Conservation (phyloP, 148 eudicot genomes). For the Diospyros lotus region DNA sequence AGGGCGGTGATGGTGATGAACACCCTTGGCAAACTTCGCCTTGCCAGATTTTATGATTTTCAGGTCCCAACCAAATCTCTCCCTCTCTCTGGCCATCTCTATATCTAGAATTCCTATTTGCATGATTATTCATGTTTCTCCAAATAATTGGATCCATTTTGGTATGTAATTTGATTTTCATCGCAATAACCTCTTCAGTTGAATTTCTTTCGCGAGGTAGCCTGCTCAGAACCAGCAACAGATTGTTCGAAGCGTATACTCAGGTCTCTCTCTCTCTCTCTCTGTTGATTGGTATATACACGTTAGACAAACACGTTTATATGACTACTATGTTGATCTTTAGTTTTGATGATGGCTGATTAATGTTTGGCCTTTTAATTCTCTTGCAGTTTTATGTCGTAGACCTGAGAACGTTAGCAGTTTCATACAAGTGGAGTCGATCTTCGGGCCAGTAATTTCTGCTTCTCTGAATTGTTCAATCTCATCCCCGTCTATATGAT, state of each 20-base stretch:
- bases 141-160: not conserved
- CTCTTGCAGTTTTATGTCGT: conserved; percentile 46
- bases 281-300: not conserved
- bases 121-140: not conserved
- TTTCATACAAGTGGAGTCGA: conserved; percentile 47
- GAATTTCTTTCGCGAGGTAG: conserved; percentile 20
- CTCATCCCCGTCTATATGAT: not conserved
- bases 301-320: not conserved
- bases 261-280: conserved; percentile 23
- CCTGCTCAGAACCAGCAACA: conserved; percentile 65
- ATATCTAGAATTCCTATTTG: not conserved
- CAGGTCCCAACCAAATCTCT: conserved; percentile 1
- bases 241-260: conserved; percentile 50
- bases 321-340: no score
- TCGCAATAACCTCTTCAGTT: not conserved
- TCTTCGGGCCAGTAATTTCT: conserved; percentile 49
- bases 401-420: conserved; percentile 69
- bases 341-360: no score
- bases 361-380: not conserved
- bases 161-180: not conserved
- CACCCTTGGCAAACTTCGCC: conserved; percentile 42
- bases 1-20: conserved; percentile 46
- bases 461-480: not conserved
- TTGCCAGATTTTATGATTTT: conserved; percentile 28
- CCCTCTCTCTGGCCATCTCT: no score